Percentiles rank a stretch among this genome's conserved stretches.
Evolutionary conservation across 2,329 filamentous ascomycete genomes (phyloP).

Genomic region (Pestalotiopsis sp.): DNA sequence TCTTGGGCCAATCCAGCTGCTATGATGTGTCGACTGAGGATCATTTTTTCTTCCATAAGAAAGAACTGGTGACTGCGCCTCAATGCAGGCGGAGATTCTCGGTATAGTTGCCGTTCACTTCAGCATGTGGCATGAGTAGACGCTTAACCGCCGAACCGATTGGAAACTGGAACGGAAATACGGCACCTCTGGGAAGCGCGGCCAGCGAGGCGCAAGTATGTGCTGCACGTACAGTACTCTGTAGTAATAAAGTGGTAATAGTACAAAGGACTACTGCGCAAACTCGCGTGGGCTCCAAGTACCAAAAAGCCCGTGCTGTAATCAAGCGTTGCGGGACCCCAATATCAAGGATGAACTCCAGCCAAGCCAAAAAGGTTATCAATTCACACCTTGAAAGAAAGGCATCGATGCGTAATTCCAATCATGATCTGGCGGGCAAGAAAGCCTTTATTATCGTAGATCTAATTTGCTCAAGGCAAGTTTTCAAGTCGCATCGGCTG

Average conservation of each 20-base stretch:
- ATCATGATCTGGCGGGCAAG: neutral
- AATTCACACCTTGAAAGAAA: neutral
- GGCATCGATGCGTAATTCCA: neutral
- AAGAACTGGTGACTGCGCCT: neutral
- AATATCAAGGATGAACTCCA: neutral
- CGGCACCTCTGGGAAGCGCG: neutral
- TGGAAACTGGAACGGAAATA: neutral
- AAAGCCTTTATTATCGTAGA: neutral
- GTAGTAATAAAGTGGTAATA: neutral
- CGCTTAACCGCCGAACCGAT: neutral
- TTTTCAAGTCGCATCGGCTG: neutral
- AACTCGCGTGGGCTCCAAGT: neutral
- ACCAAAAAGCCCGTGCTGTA: neutral
- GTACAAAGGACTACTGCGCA: neutral
- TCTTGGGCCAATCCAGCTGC: neutral
- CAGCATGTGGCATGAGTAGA: neutral
- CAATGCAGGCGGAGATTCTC: neutral
- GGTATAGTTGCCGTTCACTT: constrained; percentile 1
- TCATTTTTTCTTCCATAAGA: neutral
- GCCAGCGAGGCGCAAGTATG: neutral
- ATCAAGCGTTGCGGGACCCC: neutral
- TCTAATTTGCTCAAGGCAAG: neutral
- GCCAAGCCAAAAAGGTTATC: neutral
- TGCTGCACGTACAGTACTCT: neutral
- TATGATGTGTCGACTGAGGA: neutral